A percentile compares a stretch with the other conserved stretches of the same genome.
These are phyloP conservation scores for Zea luxurians DNA, from an alignment of 176 grass and related monocot genomes.

Conservation along the genomic window DNA sequence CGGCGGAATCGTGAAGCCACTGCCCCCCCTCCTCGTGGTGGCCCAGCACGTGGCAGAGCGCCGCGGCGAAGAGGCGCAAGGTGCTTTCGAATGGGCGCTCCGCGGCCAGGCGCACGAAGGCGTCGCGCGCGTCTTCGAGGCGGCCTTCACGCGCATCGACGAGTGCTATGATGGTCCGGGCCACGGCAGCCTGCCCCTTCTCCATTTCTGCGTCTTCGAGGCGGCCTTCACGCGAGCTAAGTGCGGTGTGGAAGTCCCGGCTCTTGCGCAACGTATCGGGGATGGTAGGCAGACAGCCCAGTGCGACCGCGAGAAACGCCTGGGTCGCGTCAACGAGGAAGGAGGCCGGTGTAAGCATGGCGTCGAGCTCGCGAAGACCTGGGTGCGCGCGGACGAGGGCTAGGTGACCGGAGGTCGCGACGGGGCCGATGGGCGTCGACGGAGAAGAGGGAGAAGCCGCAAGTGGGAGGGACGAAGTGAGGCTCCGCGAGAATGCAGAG, in stretches of 20 bases:
- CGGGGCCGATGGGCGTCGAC: not conserved
- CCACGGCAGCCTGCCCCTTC: not conserved
- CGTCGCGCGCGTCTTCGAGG: conserved; percentile 27
- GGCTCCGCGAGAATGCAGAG: not conserved
- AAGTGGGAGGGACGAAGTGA: not conserved
- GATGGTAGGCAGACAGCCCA: conserved; percentile 6
- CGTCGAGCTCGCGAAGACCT: conserved; percentile 27
- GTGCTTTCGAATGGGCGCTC: not conserved
- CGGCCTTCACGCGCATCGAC: conserved; percentile 22
- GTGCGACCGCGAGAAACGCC: conserved; percentile 20
- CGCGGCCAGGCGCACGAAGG: not conserved
- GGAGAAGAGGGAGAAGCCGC: not conserved
- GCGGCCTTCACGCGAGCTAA: conserved; percentile 23
- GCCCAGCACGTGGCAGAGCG: conserved; percentile 31
- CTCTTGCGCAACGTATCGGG: not conserved
- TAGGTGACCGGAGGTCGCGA: not conserved
- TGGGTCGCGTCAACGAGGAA: conserved; percentile 39
- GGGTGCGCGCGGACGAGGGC: conserved; percentile 35
- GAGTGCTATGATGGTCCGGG: not conserved
- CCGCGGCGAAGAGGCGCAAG: conserved; percentile 12
- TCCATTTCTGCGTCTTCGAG: not conserved
- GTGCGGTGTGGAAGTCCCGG: not conserved
- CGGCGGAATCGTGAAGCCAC: not conserved
- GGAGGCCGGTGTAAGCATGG: conserved; percentile 7
- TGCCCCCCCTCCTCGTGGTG: not conserved